Conservation (phyloP, 2,329 filamentous ascomycete genomes). For the Berkeleyomyces basicola region DNA sequence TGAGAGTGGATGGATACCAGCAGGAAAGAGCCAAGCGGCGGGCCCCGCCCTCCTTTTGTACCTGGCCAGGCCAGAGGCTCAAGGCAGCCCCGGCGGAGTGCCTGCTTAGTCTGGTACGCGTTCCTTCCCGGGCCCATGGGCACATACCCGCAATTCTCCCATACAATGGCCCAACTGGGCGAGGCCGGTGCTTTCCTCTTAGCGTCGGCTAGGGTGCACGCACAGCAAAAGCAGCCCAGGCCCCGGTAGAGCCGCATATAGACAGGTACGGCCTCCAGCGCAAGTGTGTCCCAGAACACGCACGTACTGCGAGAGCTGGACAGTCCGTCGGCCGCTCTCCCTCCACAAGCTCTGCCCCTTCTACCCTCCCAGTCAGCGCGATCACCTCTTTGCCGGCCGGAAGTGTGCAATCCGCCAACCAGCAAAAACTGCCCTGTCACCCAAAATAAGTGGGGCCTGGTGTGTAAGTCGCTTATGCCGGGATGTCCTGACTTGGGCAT, state of each 20-base stretch:
- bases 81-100: not conserved
- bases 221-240: not conserved
- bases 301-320: no score
- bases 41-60: slow-evolving; percentile 1
- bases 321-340: not conserved
- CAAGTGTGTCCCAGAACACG: no score
- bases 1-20: not conserved
- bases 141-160: slow-evolving; percentile 2
- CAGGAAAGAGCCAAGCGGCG: not conserved
- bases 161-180: not conserved
- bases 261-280: no score
- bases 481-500: not conserved
- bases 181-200: not conserved
- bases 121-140: not conserved
- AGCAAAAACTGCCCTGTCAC: not conserved
- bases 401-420: not conserved
- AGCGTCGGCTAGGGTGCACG: not conserved
- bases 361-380: not conserved
- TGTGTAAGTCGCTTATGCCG: slow-evolving; percentile 1
- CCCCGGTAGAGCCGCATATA: not conserved
- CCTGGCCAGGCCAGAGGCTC: not conserved
- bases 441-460: not conserved
- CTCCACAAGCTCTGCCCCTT: not conserved
- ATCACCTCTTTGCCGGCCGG: not conserved
- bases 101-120: not conserved